Percentiles rank a stretch among this genome's conserved stretches.
phyloP scores from a whole-genome alignment of 2,329 filamentous ascomycete species.

The Helicocarpus griseus region DNA sequence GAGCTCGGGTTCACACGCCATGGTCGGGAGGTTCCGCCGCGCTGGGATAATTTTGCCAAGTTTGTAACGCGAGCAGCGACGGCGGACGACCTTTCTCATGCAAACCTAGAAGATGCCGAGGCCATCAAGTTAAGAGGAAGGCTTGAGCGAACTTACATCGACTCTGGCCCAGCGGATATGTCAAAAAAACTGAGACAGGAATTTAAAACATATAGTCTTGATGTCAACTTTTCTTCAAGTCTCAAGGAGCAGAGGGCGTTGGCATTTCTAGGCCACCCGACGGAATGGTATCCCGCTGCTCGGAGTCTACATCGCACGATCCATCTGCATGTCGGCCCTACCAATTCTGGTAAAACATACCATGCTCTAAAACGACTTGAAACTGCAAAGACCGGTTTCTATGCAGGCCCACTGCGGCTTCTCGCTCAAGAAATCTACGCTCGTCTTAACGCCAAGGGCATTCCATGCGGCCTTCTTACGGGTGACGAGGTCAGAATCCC shows the following conservation, averaged over 20 bases:
- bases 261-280: slow-evolving; percentile 77
- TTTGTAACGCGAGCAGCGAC: not conserved
- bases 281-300: slow-evolving; percentile 86
- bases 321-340: slow-evolving; percentile 90
- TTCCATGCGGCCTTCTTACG: slow-evolving; percentile 69
- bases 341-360: slow-evolving; percentile 97
- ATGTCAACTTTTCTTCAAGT: slow-evolving; percentile 47
- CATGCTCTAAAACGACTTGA: slow-evolving; percentile 81
- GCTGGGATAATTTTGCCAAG: not conserved
- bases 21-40: not conserved
- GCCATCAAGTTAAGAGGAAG: slow-evolving; percentile 2
- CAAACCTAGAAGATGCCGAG: not conserved
- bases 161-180: slow-evolving; percentile 42
- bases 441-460: slow-evolving; percentile 70
- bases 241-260: slow-evolving; percentile 53
- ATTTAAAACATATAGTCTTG: slow-evolving; percentile 58
- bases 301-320: slow-evolving; percentile 70
- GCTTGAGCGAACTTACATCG: slow-evolving; percentile 7
- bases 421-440: slow-evolving; percentile 91
- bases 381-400: slow-evolving; percentile 64
- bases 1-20: not conserved
- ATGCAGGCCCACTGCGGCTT: slow-evolving; percentile 79
- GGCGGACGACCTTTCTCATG: slow-evolving; percentile 3
- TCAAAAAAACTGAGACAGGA: slow-evolving; percentile 53
- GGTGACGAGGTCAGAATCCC: slow-evolving; percentile 79